A percentile compares a stretch with the other conserved stretches of the same genome.
These are phyloP conservation scores for Populus trichocarpa DNA, from an alignment of 441 rosid species.

Conservation along the genomic window DNA sequence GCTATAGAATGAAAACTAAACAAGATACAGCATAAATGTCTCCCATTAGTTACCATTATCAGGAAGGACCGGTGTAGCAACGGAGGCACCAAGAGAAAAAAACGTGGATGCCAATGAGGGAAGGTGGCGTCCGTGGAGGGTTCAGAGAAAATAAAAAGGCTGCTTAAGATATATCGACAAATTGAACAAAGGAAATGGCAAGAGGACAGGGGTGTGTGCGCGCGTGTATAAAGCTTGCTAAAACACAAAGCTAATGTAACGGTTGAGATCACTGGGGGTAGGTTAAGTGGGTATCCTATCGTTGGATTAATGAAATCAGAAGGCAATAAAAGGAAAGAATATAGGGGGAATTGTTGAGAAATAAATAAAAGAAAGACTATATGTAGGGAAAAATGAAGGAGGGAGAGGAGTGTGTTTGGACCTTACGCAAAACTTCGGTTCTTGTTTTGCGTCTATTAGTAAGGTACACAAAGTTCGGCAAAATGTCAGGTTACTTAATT, in stretches of 20 bases:
- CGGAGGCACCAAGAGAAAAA: not conserved
- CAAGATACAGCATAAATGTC: not conserved
- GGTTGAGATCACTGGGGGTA: constrained; percentile 15
- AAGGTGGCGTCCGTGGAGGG: not conserved
- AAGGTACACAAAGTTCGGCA: constrained; percentile 11
- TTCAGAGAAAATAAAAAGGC: not conserved
- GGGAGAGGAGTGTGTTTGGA: constrained; percentile 11
- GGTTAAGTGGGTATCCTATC: constrained; percentile 9
- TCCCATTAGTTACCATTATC: not conserved
- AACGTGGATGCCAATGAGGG: not conserved
- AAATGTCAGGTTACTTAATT: constrained; percentile 1
- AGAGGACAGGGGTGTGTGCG: constrained; percentile 6
- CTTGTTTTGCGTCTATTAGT: constrained; percentile 11
- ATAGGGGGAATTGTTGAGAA: not conserved
- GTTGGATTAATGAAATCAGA: constrained; percentile 5
- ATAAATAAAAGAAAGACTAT: not conserved
- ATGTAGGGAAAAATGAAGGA: not conserved
- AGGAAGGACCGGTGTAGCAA: not conserved
- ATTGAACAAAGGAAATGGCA: constrained; percentile 6
- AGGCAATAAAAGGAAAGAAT: not conserved
- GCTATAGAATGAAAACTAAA: not conserved
- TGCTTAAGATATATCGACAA: constrained; percentile 5
- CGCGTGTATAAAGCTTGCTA: not conserved
- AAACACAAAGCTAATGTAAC: constrained; percentile 1
- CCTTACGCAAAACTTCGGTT: constrained; percentile 14